A percentile compares a stretch with the other conserved stretches of the same genome.
Conservation (phyloP, 192 early-diverging fungal species). For the Coemansia sp. region DNA sequence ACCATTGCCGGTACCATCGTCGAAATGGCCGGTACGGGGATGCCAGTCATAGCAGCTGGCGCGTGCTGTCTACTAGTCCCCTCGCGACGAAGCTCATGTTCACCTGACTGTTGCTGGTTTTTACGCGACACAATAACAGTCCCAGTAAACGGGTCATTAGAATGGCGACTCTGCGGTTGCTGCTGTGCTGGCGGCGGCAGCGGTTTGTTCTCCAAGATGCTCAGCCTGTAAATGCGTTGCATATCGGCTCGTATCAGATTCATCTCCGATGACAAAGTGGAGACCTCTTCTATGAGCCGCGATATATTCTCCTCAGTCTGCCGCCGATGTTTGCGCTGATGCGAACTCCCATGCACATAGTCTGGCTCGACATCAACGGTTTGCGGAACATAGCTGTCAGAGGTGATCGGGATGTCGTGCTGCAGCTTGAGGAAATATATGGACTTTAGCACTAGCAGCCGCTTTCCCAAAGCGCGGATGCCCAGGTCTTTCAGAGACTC, state of each 20-base stretch:
- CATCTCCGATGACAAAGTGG: conserved; percentile 45
- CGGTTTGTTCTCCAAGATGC: conserved; percentile 53
- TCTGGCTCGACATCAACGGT: conserved; percentile 58
- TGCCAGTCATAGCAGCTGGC: conserved; percentile 11
- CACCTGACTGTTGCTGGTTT: conserved; percentile 16
- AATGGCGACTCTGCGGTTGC: conserved; percentile 5
- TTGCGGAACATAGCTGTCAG: conserved; percentile 85
- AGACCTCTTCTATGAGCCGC: conserved; percentile 50
- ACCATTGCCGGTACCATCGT: conserved; percentile 28
- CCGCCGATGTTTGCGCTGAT: conserved; percentile 50
- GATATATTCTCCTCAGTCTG: conserved; percentile 47
- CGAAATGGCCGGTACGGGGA: conserved; percentile 10
- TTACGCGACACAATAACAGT: conserved; percentile 33
- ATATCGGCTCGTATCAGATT: conserved; percentile 43
- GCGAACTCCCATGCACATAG: conserved; percentile 44
- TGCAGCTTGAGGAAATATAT: conserved; percentile 84
- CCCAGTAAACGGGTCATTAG: conserved; percentile 39
- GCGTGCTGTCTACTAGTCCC: conserved; percentile 16
- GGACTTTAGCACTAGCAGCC: conserved; percentile 87
- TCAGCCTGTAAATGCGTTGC: conserved; percentile 54
- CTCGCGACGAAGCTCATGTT: conserved; percentile 38
- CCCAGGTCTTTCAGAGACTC: conserved; percentile 88
- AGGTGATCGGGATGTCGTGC: conserved; percentile 77
- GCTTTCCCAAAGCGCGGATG: conserved; percentile 82
- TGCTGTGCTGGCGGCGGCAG: conserved; percentile 41